A percentile compares a stretch with the other conserved stretches of the same genome.
phyloP scores from a whole-genome alignment of 768 basidiomycete species.

The Suillus placidus region DNA sequence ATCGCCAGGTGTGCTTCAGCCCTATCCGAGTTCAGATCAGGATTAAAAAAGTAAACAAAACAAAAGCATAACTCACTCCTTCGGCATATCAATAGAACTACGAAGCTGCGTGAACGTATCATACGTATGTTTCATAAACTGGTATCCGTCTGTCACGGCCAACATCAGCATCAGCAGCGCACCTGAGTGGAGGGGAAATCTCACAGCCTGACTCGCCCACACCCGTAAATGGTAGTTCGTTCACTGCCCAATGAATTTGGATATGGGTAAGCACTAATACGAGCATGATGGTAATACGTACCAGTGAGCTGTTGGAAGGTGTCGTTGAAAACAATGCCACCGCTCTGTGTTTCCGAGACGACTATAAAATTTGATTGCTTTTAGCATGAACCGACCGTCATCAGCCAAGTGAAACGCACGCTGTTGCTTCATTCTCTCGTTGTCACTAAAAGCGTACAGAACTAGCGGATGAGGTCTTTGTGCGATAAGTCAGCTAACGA shows the following conservation, averaged over 20 bases:
- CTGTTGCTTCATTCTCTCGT: slow-evolving; percentile 40
- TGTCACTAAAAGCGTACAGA: slow-evolving; percentile 64
- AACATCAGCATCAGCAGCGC: not conserved
- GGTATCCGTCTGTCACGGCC: slow-evolving; percentile 51
- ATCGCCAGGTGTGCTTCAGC: slow-evolving; percentile 23
- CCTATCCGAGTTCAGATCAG: slow-evolving; percentile 15
- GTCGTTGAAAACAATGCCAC: slow-evolving; percentile 61
- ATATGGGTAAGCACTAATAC: not conserved
- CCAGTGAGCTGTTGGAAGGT: slow-evolving; percentile 55
- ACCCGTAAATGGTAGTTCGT: slow-evolving; percentile 53
- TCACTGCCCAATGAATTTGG: slow-evolving; percentile 26
- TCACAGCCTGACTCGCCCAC: slow-evolving; percentile 68
- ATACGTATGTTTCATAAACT: slow-evolving; percentile 54
- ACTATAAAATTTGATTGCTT: slow-evolving; percentile 40
- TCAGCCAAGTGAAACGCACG: slow-evolving; percentile 30
- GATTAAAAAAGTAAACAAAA: not conserved
- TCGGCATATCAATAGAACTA: slow-evolving; percentile 55
- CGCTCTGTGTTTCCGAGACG: slow-evolving; percentile 56
- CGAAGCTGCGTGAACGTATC: slow-evolving; percentile 57
- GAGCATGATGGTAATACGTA: slow-evolving; percentile 31
- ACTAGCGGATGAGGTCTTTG: slow-evolving; percentile 60
- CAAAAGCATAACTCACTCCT: slow-evolving; percentile 44
- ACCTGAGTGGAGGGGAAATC: slow-evolving; percentile 25
- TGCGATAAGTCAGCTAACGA: not conserved
- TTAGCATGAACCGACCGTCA: slow-evolving; percentile 26